phyloP scores from a whole-genome alignment of 2,329 filamentous ascomycete genomes.

The Fusarium fujikuroi region DNA sequence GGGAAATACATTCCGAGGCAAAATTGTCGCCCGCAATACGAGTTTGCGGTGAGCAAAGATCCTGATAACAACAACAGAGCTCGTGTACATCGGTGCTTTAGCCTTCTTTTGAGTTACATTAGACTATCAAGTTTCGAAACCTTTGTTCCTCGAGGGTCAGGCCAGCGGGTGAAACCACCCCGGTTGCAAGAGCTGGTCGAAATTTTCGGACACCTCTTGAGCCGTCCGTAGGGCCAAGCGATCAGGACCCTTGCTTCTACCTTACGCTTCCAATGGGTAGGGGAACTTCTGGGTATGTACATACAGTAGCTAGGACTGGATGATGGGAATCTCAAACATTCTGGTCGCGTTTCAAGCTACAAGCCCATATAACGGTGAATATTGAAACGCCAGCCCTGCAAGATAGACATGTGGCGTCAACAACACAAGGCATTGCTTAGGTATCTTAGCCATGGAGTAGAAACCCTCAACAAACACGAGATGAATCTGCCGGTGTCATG shows the following conservation, averaged over 20 bases:
- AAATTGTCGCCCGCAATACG: constrained; percentile 10
- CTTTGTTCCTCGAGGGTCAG: background rate
- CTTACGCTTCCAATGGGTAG: constrained; percentile 11
- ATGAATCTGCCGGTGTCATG: background rate
- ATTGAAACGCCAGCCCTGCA: constrained; percentile 33
- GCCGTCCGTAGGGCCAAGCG: constrained; percentile 36
- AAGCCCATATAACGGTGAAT: constrained; percentile 28
- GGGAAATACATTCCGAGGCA: constrained; percentile 36
- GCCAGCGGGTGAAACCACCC: constrained; percentile 26
- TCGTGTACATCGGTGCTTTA: constrained; percentile 14
- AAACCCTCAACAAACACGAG: background rate
- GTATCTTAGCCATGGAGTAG: background rate
- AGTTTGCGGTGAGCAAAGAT: constrained; percentile 15
- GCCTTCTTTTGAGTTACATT: constrained; percentile 15
- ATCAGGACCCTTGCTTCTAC: constrained; percentile 26
- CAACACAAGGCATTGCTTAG: constrained; percentile 2
- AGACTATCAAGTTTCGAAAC: constrained; percentile 28
- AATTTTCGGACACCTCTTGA: constrained; percentile 22
- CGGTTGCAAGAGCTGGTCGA: constrained; percentile 24
- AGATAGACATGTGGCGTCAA: constrained; percentile 3
- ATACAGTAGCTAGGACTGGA: constrained; percentile 2
- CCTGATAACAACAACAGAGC: background rate
- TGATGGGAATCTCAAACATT: constrained; percentile 31
- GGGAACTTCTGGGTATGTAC: background rate
- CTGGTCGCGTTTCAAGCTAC: constrained; percentile 29